Evolutionary conservation across 2,329 filamentous ascomycete genomes (phyloP), one percentile per base, ranked within the genome.

Genomic region (Davidsoniella virescens): DNA sequence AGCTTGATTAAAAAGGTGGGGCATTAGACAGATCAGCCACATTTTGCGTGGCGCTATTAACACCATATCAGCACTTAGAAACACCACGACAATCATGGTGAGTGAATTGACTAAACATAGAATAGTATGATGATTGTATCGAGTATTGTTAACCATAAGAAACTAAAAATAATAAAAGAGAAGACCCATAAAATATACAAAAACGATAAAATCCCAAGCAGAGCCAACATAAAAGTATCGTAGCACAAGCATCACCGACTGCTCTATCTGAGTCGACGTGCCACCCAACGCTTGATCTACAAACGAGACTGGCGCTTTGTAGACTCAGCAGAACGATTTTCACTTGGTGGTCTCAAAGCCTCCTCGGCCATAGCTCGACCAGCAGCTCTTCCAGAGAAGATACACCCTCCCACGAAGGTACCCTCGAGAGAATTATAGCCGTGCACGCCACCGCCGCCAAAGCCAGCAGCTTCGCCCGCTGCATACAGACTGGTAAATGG

Each of bases 381-480:
- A 0, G 75, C 76, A 0, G 70, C 70, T 5, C 75, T 62, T 0
- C 76, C 76, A 0, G 75, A 78, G 56, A 80, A 80, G 56, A 80
- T 78, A 52, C 76, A 80, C 0, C 76, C 76, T 12, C 76, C 76
- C 3, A 80, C 56, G 57, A 80, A 80, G 0, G 76, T 79, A 0
- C 76, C 76, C 59, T 80, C 76, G 36, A 80, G 69, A 1, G 76
- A 72, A 56, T 67, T 76, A 56, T 80, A 79, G 0, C 76, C 76
- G 55, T 80, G 76, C 1, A 79, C 72, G 14, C 76, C 76, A 2
- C 76, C 76, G 2, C 76, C 76, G 0, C 76, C 76, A 52, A 80
- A 80, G 0, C 76, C 76, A 0, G 75, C 74, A 1, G 65, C 73
- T 58, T 80, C 76, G 5, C 76, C 76, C 0, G 75, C 76, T 0